Evolutionary conservation across 805 yeast species (phyloP).

Genomic region (Wickerhamiella hasegawae): DNA sequence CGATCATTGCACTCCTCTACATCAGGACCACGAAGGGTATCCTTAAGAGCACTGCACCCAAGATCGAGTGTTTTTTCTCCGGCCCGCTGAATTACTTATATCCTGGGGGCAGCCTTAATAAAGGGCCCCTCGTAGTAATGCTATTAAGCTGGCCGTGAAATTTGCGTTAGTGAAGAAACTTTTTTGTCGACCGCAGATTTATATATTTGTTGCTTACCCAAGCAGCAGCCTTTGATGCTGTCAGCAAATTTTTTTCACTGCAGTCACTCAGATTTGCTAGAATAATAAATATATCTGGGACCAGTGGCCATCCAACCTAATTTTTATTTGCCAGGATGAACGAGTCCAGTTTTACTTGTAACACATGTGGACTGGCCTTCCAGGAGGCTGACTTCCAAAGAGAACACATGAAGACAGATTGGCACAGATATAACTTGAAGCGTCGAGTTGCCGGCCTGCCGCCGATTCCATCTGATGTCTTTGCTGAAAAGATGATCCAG

Average conservation of each 20-base stretch:
- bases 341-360: conserved; percentile 45
- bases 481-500: conserved; percentile 49
- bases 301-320: no score
- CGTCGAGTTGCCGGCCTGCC: conserved; percentile 78
- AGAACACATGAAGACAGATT: conserved; percentile 89
- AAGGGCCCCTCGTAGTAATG: conserved; percentile 24
- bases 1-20: conserved; percentile 48
- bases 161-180: conserved; percentile 16
- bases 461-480: conserved; percentile 50
- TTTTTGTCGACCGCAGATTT: no score
- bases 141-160: conserved; percentile 18
- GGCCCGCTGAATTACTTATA: conserved; percentile 26
- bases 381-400: conserved; percentile 74
- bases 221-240: no score
- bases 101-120: conserved; percentile 22
- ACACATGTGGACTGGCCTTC: conserved; percentile 74
- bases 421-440: conserved; percentile 94
- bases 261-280: no score
- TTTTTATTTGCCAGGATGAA: no score
- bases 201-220: no score
- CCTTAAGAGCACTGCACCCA: conserved; percentile 53
- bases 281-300: no score
- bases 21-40: conserved; percentile 51
- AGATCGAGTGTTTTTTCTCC: conserved; percentile 40
- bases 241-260: no score